Base-by-base conservation (phyloP, 2,329 filamentous ascomycete genomes). In the Colletotrichum lini region DNA sequence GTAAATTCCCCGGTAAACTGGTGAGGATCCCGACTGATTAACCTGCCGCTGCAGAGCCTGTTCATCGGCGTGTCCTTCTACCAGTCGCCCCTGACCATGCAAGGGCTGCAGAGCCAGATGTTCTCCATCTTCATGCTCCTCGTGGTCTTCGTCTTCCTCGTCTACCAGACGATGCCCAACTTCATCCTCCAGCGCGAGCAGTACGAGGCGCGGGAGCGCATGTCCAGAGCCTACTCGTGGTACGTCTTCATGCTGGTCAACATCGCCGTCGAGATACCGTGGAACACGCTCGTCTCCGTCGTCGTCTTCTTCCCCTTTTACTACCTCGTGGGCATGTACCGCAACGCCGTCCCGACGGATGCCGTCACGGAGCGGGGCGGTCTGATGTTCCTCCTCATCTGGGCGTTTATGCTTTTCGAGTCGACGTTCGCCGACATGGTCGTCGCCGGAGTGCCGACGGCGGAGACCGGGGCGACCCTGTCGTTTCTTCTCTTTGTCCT, bases 21-120 rank as follows among this genome's bases (percentile, higher is more conserved):
- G 26, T 4, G 26, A 26, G 26, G 4, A 26, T 26, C 4, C 26
- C 26, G 26, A 26, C 26, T 26, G 26, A 26, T 4, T 3, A 26
- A 26, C 26, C 26, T 26, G 4, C 15, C 6, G 18, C 15, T 1
- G 1, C 21, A 81, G 67, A 84, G 85, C 21, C 82, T 93, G 5
- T 92, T 92, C 30, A 35, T 92, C 73, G 91, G 90, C 12, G 89
- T 91, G 75, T 90, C 87, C 1, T 91, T 92, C 78, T 89, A 84
- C 81, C 84, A 88, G 42, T 84, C 88, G 12, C 83, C 85, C 9
- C 86, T 86, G 75, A 88, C 87, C 0, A 82, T 88, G 56, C 88
- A 90, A 75, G 91, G 90, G n/a, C 83, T 92, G 12, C 89, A 92
- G 74, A 90, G 90, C 79, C 88, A 91, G 70, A 86, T 92, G 80